Evolutionary conservation across 2,329 filamentous ascomycete genomes (phyloP).

Genomic region (Calycina herbarum): DNA sequence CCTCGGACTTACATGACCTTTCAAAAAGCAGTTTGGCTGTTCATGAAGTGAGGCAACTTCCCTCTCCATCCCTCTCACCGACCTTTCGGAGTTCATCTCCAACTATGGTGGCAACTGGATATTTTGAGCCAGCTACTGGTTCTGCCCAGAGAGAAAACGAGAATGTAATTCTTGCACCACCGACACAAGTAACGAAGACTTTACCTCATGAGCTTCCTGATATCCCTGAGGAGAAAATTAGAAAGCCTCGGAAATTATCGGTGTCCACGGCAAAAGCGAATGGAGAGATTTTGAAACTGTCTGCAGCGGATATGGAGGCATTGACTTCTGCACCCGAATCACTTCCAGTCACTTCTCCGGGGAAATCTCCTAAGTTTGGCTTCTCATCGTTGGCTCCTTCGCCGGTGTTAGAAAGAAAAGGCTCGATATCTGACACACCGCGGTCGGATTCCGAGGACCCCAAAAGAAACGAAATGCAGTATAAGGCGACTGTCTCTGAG

Average conservation of each 20-base stretch:
- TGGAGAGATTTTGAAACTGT: conserved; percentile 53
- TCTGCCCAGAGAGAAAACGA: background rate
- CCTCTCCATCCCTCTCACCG: conserved; percentile 32
- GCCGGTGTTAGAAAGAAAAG: conserved; percentile 25
- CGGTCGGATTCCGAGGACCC: conserved; percentile 22
- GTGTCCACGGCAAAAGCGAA: conserved; percentile 22
- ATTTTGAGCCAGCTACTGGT: background rate
- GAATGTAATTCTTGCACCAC: conserved; percentile 21
- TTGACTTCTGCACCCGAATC: conserved; percentile 58
- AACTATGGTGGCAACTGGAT: background rate
- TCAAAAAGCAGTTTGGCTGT: conserved; percentile 17
- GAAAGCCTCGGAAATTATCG: conserved; percentile 29
- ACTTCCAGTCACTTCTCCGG: conserved; percentile 52
- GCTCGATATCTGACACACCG: conserved; percentile 23
- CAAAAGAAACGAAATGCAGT: conserved; percentile 14
- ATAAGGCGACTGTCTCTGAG: conserved; percentile 21
- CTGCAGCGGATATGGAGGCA: conserved; percentile 58
- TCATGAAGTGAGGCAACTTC: conserved; percentile 28
- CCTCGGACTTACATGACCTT: background rate
- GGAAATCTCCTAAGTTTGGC: conserved; percentile 27
- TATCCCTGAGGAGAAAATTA: conserved; percentile 33
- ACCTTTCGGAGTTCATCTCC: conserved; percentile 21
- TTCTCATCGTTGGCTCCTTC: conserved; percentile 38
- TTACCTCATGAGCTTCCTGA: conserved; percentile 32
- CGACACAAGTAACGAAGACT: conserved; percentile 28